Evolutionary conservation across 2,329 filamentous ascomycete genomes (phyloP).

Genomic region (Penicillium thymicola): DNA sequence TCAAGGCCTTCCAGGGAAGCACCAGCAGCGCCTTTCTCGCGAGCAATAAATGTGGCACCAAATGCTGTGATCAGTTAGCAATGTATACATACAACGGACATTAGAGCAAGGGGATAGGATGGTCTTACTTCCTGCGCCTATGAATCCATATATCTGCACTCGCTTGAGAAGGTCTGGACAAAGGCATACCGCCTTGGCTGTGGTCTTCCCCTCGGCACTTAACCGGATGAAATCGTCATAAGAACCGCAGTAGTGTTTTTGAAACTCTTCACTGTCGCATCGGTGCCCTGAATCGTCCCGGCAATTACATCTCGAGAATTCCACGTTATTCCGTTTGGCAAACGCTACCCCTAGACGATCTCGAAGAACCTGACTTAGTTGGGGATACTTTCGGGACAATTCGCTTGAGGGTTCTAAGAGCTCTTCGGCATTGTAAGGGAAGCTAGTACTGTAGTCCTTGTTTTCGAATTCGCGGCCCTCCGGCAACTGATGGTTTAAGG

Average conservation of each 20-base stretch:
- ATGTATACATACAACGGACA: neutral
- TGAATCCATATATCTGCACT: constrained; percentile 17
- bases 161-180: constrained; percentile 1
- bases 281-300: neutral
- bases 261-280: constrained; percentile 1
- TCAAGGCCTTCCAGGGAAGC: neutral
- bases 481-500: neutral
- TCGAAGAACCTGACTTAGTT: constrained; percentile 12
- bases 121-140: constrained; percentile 21
- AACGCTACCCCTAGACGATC: constrained; percentile 8
- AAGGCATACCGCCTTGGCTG: neutral
- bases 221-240: neutral
- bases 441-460: neutral
- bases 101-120: neutral
- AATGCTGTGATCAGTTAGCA: constrained; percentile 19
- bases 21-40: constrained; percentile 6
- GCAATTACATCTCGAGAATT: constrained; percentile 15
- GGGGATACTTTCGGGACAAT: constrained; percentile 7
- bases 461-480: neutral
- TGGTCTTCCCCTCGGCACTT: neutral
- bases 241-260: neutral
- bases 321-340: neutral
- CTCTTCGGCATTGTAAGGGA: neutral
- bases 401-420: constrained; percentile 11
- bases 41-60: constrained; percentile 20